A percentile compares a stretch with the other conserved stretches of the same genome.
phyloP scores from a whole-genome alignment of 2,329 filamentous ascomycete genomes.

The Colletotrichum musae region DNA sequence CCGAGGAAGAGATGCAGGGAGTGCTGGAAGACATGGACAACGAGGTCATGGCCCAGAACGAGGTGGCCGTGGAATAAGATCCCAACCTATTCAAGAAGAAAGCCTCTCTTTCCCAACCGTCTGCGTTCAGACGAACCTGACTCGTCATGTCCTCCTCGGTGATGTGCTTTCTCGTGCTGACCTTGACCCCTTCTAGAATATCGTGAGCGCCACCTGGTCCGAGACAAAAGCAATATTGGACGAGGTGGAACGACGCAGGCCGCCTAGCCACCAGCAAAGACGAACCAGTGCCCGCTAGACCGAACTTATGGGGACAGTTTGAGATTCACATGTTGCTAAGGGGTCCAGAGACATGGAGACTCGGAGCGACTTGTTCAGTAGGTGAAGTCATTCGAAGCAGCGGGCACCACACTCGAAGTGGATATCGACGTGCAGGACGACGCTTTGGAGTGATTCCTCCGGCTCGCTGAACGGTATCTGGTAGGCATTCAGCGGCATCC shows the following conservation, averaged over 20 bases:
- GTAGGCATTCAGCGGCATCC: slow-evolving; percentile 16
- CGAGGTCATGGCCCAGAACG: slow-evolving; percentile 49
- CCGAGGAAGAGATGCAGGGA: slow-evolving; percentile 72
- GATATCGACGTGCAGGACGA: too few species aligned
- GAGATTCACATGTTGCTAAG: slow-evolving; percentile 10
- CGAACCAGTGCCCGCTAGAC: slow-evolving; percentile 23
- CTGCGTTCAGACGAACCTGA: background rate
- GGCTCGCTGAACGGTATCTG: slow-evolving; percentile 11
- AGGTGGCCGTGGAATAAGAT: slow-evolving; percentile 35
- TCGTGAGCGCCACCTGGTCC: slow-evolving; percentile 21
- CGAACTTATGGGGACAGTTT: slow-evolving; percentile 1
- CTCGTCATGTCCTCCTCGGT: slow-evolving; percentile 1
- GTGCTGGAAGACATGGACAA: slow-evolving; percentile 61
- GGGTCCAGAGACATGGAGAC: slow-evolving; percentile 8
- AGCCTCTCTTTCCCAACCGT: background rate
- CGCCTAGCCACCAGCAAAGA: slow-evolving; percentile 31
- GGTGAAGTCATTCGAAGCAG: too few species aligned
- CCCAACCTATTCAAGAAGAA: slow-evolving; percentile 16
- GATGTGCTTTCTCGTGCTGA: slow-evolving; percentile 27
- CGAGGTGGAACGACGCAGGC: slow-evolving; percentile 2
- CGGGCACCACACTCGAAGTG: too few species aligned
- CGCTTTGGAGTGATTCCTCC: background rate
- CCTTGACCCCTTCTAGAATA: slow-evolving; percentile 30
- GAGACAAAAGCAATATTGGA: slow-evolving; percentile 30
- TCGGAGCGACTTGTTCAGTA: too few species aligned